These are phyloP conservation scores for Penicillium oxalicum DNA, from an alignment of 2,329 filamentous ascomycete species.

Conservation along the genomic window DNA sequence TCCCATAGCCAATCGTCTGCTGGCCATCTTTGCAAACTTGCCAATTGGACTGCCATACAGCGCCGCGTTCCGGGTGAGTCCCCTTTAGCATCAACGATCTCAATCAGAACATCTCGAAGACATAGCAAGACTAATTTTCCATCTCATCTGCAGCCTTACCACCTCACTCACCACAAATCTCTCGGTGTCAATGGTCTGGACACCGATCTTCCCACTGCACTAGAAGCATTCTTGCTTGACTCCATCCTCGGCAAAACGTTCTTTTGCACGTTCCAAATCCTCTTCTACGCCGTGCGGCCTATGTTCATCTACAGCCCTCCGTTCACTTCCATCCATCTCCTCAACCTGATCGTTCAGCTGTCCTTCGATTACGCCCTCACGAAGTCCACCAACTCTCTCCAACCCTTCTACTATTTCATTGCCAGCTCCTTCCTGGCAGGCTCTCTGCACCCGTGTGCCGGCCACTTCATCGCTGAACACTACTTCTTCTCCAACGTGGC, in stretches of 20 bases:
- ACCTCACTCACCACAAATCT: conserved; percentile 97
- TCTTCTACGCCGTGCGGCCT: conserved; percentile 95
- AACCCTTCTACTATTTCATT: conserved; percentile 74
- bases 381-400: conserved; percentile 46
- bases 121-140: conserved; percentile 3
- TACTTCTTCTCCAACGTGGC: conserved; percentile 58
- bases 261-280: conserved; percentile 98
- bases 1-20: conserved; percentile 69
- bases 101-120: not conserved
- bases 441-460: conserved; percentile 86
- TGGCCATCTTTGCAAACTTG: conserved; percentile 90
- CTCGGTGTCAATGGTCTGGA: conserved; percentile 94
- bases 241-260: conserved; percentile 92
- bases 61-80: conserved; percentile 76
- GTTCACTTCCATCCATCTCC: conserved; percentile 73
- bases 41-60: conserved; percentile 95
- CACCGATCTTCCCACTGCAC: conserved; percentile 84
- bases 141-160: conserved; percentile 64
- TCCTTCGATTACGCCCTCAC: conserved; percentile 69
- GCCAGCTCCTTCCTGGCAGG: conserved; percentile 90
- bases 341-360: conserved; percentile 75
- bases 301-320: conserved; percentile 91
- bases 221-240: conserved; percentile 90
- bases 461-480: conserved; percentile 98
- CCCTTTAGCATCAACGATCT: not conserved